Evolutionary conservation across 345 rosid genomes (phyloP).

Genomic region (Lepidium didymum): DNA sequence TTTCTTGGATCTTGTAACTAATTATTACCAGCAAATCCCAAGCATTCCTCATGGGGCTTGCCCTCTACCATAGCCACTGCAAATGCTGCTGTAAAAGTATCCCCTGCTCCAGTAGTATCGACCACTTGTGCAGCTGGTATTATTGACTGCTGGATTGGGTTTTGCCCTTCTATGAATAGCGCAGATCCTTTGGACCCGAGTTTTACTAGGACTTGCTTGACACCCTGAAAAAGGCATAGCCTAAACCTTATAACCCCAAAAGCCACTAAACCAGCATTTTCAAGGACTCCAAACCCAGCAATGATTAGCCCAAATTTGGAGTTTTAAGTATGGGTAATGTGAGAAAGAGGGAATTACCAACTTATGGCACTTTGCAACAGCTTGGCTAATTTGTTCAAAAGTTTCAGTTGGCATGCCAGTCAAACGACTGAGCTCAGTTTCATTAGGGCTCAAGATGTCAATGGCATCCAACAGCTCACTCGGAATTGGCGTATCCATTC

Average conservation of each 20-base stretch:
- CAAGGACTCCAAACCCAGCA: neutral
- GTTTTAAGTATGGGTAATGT: neutral
- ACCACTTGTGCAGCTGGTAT: constrained; percentile 62
- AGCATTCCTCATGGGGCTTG: constrained; percentile 57
- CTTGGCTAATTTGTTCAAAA: constrained; percentile 63
- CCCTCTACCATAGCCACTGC: constrained; percentile 94
- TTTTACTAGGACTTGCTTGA: constrained; percentile 76
- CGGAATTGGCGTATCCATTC: constrained; percentile 86
- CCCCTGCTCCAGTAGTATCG: constrained; percentile 98
- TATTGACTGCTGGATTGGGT: constrained; percentile 64
- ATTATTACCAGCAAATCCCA: constrained; percentile 79
- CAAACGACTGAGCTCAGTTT: constrained; percentile 73
- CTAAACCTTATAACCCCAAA: neutral
- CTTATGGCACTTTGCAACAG: constrained; percentile 55
- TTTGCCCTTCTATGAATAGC: constrained; percentile 61
- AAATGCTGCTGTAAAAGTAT: constrained; percentile 93
- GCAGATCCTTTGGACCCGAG: constrained; percentile 90
- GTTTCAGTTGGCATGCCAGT: constrained; percentile 71
- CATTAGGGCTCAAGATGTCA: constrained; percentile 91
- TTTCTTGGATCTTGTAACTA: neutral
- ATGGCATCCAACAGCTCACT: constrained; percentile 52
- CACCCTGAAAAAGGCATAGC: constrained; percentile 52
- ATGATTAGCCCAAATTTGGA: neutral
- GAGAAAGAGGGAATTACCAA: constrained; percentile 39
- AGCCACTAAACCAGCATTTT: neutral